Conservation (phyloP, 805 yeast genomes). For the Ogataea angusta region DNA sequence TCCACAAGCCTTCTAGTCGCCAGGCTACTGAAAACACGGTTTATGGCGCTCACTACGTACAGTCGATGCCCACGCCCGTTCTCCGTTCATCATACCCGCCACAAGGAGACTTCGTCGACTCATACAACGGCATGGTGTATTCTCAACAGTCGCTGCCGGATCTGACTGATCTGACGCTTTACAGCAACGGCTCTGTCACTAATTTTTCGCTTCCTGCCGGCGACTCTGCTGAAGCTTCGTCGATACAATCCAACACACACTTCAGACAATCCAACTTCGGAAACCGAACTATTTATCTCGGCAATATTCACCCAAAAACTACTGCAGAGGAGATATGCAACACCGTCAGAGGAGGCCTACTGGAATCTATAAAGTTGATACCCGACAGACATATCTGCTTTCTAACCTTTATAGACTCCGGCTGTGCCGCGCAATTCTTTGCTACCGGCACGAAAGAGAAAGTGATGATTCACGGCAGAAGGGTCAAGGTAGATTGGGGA, state of each 20-base stretch:
- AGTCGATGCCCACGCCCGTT: slow-evolving; percentile 6
- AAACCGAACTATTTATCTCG: slow-evolving; percentile 68
- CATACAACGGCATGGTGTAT: slow-evolving; percentile 12
- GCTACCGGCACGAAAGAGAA: slow-evolving; percentile 49
- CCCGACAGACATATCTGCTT: slow-evolving; percentile 60
- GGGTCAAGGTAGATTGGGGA: slow-evolving; percentile 70
- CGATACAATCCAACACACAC: not conserved
- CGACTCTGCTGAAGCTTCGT: not conserved
- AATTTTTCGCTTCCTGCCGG: not conserved
- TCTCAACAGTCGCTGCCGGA: slow-evolving; percentile 7
- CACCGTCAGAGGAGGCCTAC: slow-evolving; percentile 71
- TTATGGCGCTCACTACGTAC: slow-evolving; percentile 4
- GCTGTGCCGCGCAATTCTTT: slow-evolving; percentile 64
- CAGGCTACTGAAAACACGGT: slow-evolving; percentile 2
- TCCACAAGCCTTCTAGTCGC: slow-evolving; percentile 9
- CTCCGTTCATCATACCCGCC: slow-evolving; percentile 4
- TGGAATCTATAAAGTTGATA: slow-evolving; percentile 52
- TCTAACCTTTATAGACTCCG: slow-evolving; percentile 62
- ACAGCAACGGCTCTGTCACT: slow-evolving; percentile 8
- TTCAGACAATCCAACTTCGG: slow-evolving; percentile 28
- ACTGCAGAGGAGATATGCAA: slow-evolving; percentile 73
- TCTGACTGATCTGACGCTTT: slow-evolving; percentile 4
- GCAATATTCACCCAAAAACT: slow-evolving; percentile 61
- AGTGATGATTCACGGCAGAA: slow-evolving; percentile 57
- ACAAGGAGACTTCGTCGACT: slow-evolving; percentile 10